A percentile compares a stretch with the other conserved stretches of the same genome.
phyloP scores from a whole-genome alignment of 805 yeast genomes.

The Pichia eremophila region DNA sequence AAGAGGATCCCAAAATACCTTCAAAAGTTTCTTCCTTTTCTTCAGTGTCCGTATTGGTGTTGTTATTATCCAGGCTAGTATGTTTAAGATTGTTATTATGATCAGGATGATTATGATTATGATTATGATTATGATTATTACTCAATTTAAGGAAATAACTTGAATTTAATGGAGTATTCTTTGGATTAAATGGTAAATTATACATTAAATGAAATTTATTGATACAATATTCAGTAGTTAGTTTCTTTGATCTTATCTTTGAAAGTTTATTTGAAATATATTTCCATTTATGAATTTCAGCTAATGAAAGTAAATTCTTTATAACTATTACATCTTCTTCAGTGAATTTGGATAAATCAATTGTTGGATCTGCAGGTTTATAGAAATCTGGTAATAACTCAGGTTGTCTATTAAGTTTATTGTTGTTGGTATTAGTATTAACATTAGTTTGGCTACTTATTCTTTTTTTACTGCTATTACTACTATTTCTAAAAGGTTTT shows the following conservation, averaged over 20 bases:
- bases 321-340: conserved; percentile 23
- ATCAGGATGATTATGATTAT: too few species aligned
- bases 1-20: conserved; percentile 25
- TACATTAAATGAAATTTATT: conserved; percentile 26
- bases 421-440: too few species aligned
- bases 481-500: not conserved
- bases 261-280: conserved; percentile 23
- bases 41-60: not conserved
- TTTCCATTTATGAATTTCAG: conserved; percentile 29
- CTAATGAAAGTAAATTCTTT: conserved; percentile 21
- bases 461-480: not conserved
- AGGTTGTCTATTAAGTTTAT: not conserved
- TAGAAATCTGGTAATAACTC: conserved; percentile 12
- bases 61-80: too few species aligned
- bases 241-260: conserved; percentile 22
- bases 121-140: not conserved
- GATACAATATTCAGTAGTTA: conserved; percentile 24
- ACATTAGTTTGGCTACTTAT: too few species aligned
- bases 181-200: conserved; percentile 21
- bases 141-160: conserved; percentile 14
- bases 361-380: conserved; percentile 18
- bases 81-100: too few species aligned
- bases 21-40: conserved; percentile 16
- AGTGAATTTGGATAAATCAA: conserved; percentile 19
- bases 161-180: conserved; percentile 17